phyloP scores from a whole-genome alignment of 164 flowering plant genomes.

The Annona cherimola region DNA sequence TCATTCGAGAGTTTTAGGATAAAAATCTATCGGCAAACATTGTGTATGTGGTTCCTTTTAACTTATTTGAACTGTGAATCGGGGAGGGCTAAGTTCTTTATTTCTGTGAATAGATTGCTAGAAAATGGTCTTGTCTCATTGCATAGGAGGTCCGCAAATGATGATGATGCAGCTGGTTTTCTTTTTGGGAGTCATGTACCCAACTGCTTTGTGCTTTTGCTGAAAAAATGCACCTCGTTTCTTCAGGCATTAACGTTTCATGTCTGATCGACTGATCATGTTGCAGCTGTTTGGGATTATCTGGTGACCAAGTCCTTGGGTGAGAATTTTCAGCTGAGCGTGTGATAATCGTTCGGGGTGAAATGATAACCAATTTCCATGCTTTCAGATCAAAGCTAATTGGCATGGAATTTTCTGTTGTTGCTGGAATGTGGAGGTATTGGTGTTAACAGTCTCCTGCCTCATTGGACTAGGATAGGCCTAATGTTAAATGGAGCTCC shows the following conservation, averaged over 20 bases:
- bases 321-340: not conserved
- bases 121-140: not conserved
- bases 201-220: not conserved
- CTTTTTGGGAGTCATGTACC: not conserved
- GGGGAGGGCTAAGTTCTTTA: not conserved
- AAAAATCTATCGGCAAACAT: no score
- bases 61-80: no score
- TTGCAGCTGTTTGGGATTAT: not conserved
- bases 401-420: not conserved
- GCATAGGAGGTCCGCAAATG: not conserved
- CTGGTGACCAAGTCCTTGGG: not conserved
- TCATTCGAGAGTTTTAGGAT: no score
- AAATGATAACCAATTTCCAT: no score
- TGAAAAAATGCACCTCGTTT: not conserved
- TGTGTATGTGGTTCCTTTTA: no score
- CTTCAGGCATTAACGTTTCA: not conserved
- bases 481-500: no score
- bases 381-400: not conserved
- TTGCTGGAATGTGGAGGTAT: not conserved
- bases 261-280: not conserved
- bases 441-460: not conserved
- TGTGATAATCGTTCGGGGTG: no score
- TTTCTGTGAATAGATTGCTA: not conserved
- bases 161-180: not conserved
- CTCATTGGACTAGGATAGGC: not conserved